Evolutionary conservation across 192 early-diverging fungal genomes (phyloP).

Genomic region (Coemansia sp.): DNA sequence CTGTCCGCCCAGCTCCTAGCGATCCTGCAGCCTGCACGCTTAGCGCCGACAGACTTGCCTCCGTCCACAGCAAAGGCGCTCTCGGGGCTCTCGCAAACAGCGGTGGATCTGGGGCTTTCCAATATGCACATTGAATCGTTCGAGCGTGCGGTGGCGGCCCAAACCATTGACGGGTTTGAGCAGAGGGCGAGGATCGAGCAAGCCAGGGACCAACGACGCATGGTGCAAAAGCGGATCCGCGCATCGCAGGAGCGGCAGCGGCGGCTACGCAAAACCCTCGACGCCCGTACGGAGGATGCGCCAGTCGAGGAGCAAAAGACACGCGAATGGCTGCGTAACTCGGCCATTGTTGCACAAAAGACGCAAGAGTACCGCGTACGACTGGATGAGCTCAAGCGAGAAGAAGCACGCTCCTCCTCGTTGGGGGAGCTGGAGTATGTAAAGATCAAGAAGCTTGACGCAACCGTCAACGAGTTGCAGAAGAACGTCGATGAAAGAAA

Average conservation of each 20-base stretch:
- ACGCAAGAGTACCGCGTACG: constrained; percentile 34
- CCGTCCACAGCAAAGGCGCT: constrained; percentile 23
- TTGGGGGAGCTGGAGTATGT: constrained; percentile 23
- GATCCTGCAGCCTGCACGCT: constrained; percentile 22
- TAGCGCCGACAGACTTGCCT: constrained; percentile 12
- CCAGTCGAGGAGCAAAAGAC: constrained; percentile 49
- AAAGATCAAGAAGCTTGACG: constrained; percentile 23
- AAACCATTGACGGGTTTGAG: constrained; percentile 22
- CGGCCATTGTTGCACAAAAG: constrained; percentile 37
- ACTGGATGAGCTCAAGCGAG: constrained; percentile 11
- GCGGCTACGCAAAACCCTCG: constrained; percentile 21
- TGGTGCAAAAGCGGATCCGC: background rate
- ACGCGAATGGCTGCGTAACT: constrained; percentile 49
- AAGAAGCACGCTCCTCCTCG: background rate
- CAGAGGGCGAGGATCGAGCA: constrained; percentile 7
- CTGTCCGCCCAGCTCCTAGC: constrained; percentile 9
- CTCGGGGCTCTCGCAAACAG: constrained; percentile 20
- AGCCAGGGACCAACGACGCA: background rate
- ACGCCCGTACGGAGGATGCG: constrained; percentile 7
- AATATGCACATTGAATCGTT: constrained; percentile 33
- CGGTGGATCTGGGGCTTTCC: constrained; percentile 14
- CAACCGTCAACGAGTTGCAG: constrained; percentile 4
- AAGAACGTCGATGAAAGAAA: constrained; percentile 19
- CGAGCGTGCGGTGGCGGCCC: constrained; percentile 27
- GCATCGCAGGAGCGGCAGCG: constrained; percentile 28